Evolutionary conservation across 129 eudicot genomes (phyloP).

Genomic region (Centella asiatica): DNA sequence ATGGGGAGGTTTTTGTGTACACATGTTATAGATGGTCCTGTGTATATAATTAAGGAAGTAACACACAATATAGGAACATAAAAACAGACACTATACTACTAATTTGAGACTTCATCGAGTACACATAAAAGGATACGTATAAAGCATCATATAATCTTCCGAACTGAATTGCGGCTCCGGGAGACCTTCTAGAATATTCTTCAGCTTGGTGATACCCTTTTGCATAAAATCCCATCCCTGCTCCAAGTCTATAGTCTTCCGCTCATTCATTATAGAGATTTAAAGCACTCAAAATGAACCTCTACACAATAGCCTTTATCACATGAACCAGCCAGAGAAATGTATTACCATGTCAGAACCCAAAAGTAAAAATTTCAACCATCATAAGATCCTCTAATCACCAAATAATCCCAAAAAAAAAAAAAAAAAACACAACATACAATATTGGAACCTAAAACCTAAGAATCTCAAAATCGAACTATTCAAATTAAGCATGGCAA

Average conservation of each 20-base stretch:
- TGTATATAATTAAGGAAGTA: slow-evolving; percentile 17
- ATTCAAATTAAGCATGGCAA: not conserved
- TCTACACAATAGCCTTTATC: not conserved
- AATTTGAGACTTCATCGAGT: not conserved
- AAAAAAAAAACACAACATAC: not conserved
- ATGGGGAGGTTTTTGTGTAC: slow-evolving; percentile 89
- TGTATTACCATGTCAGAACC: not conserved
- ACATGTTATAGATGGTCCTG: slow-evolving; percentile 91
- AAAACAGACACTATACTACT: not conserved
- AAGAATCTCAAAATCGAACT: not conserved
- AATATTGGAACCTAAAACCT: not conserved
- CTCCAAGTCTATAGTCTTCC: slow-evolving; percentile 73
- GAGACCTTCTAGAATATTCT: slow-evolving; percentile 78
- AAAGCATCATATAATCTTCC: slow-evolving; percentile 94
- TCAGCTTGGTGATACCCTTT: slow-evolving; percentile 79
- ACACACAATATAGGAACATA: not conserved
- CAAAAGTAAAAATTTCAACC: not conserved
- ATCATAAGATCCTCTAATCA: no score
- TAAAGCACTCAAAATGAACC: slow-evolving; percentile 17
- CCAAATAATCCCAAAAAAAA: not conserved
- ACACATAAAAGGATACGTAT: slow-evolving; percentile 52
- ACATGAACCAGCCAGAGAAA: not conserved
- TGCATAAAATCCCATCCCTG: slow-evolving; percentile 97
- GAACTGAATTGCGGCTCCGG: slow-evolving; percentile 96
- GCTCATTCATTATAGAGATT: slow-evolving; percentile 48